Evolutionary conservation across 805 yeast genomes (phyloP).

Genomic region (Barnettozyma botsteinii): DNA sequence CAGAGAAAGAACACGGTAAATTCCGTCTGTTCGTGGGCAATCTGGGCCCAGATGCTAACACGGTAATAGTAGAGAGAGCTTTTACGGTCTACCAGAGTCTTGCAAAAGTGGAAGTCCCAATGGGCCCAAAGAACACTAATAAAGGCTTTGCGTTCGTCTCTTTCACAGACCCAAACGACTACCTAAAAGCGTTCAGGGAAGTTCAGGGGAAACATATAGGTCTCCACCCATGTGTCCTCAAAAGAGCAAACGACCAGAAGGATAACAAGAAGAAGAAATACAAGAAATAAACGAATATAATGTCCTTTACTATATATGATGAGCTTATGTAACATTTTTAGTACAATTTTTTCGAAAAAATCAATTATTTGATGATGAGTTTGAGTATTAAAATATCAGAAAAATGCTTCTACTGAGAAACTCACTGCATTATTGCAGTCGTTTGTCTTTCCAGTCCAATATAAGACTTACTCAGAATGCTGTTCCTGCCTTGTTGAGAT

Average conservation of each 20-base stretch:
- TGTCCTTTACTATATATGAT: too few species aligned
- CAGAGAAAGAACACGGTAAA: conserved; percentile 20
- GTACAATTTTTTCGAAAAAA: not conserved
- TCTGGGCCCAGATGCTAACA: conserved; percentile 61
- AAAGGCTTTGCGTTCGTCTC: conserved; percentile 77
- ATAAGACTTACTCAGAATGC: not conserved
- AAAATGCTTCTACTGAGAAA: not conserved
- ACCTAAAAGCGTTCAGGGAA: conserved; percentile 63
- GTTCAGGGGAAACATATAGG: conserved; percentile 77
- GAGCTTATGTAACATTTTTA: conserved; percentile 1
- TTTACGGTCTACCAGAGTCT: conserved; percentile 49
- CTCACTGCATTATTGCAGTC: not conserved
- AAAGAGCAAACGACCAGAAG: conserved; percentile 43
- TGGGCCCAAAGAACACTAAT: conserved; percentile 36
- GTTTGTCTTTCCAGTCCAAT: not conserved
- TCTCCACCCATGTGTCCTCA: conserved; percentile 62
- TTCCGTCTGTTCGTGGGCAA: conserved; percentile 74
- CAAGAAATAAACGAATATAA: not conserved
- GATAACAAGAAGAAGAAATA: conserved; percentile 19
- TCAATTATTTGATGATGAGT: too few species aligned
- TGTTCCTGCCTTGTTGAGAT: not conserved
- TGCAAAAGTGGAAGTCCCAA: conserved; percentile 55
- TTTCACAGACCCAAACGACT: conserved; percentile 59
- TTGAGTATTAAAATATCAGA: too few species aligned
- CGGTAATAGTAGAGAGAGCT: conserved; percentile 46